Conservation (phyloP, 306 rosid genomes). For the Prunus kanzakura region DNA sequence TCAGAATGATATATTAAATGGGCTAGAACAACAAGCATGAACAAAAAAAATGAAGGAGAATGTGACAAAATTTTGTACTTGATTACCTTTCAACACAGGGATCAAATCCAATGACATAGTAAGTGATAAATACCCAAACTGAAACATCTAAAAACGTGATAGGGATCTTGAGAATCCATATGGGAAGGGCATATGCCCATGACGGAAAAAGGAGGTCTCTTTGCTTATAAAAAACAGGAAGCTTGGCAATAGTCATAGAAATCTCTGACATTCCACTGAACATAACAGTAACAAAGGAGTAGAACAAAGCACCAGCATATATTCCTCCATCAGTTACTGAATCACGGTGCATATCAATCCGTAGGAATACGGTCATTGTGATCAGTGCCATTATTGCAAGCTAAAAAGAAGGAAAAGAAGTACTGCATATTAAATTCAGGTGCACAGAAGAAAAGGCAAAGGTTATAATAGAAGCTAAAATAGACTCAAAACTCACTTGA, state of each 20-base stretch:
- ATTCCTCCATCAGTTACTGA: constrained; percentile 42
- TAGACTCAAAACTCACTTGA: constrained; percentile 35
- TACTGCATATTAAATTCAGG: background rate
- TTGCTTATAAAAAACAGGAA: constrained; percentile 65
- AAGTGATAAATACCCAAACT: constrained; percentile 56
- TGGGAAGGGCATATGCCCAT: constrained; percentile 57
- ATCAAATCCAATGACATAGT: constrained; percentile 67
- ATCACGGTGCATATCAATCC: constrained; percentile 42
- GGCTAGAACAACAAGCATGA: background rate
- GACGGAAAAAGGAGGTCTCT: constrained; percentile 53
- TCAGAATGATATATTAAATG: background rate
- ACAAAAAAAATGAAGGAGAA: background rate
- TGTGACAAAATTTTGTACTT: background rate
- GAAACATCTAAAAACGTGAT: constrained; percentile 41
- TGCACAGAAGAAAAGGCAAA: background rate
- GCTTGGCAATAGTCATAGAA: constrained; percentile 50
- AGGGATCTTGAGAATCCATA: constrained; percentile 58
- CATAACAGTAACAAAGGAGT: constrained; percentile 37
- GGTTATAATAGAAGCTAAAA: background rate
- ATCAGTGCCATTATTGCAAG: constrained; percentile 32
- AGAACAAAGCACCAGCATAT: constrained; percentile 55
- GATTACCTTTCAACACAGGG: constrained; percentile 43
- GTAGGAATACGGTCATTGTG: constrained; percentile 41
- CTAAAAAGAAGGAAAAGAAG: constrained; percentile 15
- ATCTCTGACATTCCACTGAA: constrained; percentile 59